phyloP scores from a whole-genome alignment of 1,139 yeast species.

The Saccharomyces hybrid region DNA sequence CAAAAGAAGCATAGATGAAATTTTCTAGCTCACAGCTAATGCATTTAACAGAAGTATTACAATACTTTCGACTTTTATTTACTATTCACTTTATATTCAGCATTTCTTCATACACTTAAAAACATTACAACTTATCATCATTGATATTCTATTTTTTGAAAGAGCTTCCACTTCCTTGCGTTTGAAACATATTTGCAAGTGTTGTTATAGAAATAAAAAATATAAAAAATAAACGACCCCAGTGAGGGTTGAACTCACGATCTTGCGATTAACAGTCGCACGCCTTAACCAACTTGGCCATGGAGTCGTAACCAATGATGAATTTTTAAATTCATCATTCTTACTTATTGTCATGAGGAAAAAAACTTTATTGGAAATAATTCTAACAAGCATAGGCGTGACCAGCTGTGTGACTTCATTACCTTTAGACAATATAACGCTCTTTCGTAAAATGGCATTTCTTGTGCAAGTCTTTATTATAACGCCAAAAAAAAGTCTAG shows the following conservation, averaged over 20 bases:
- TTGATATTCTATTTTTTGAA: no score
- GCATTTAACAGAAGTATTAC: background rate
- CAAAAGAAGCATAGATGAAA: background rate
- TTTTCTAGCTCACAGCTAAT: background rate
- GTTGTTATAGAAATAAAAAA: background rate
- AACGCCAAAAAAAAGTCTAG: background rate
- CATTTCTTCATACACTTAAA: background rate
- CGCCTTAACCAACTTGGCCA: constrained; percentile 28
- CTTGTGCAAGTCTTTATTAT: background rate
- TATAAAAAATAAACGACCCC: constrained; percentile 18
- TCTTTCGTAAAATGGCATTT: no score
- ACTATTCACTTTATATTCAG: background rate
- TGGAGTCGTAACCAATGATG: constrained; percentile 14
- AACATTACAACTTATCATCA: background rate
- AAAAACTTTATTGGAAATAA: no score
- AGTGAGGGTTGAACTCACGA: constrained; percentile 28
- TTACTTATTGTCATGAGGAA: no score
- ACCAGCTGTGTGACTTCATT: background rate
- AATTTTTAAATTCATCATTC: background rate
- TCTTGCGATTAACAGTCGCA: constrained; percentile 30
- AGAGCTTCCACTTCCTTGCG: no score
- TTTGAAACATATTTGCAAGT: no score
- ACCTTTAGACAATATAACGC: no score
- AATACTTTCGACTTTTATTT: background rate
- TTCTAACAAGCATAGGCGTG: background rate